phyloP scores from a whole-genome alignment of 1,284 basidiomycete genomes.

The Cerioporus squamosus region DNA sequence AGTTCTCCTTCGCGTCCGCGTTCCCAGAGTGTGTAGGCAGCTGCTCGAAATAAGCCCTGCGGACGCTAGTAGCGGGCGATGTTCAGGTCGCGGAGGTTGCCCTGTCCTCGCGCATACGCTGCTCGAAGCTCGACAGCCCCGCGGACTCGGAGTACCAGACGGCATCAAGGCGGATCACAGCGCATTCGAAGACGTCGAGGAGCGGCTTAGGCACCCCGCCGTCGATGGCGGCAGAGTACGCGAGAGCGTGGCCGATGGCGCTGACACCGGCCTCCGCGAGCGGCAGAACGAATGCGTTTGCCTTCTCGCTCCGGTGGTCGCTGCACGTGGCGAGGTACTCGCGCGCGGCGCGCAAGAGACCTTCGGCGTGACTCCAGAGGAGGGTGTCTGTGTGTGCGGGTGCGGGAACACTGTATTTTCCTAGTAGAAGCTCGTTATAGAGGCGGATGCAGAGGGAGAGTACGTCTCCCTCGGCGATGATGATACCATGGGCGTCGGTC shows the following conservation, averaged over 20 bases:
- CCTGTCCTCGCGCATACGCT: slow-evolving; percentile 45
- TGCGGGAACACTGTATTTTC: slow-evolving; percentile 46
- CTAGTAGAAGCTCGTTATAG: slow-evolving; percentile 53
- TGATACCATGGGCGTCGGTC: background rate
- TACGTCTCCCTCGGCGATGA: slow-evolving; percentile 58
- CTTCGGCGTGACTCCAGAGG: slow-evolving; percentile 48
- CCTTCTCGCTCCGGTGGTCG: slow-evolving; percentile 48
- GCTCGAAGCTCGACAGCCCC: slow-evolving; percentile 38
- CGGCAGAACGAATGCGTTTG: slow-evolving; percentile 40
- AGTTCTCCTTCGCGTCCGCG: background rate
- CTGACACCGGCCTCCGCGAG: background rate
- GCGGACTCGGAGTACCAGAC: slow-evolving; percentile 57
- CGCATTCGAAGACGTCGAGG: slow-evolving; percentile 55
- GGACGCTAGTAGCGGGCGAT: slow-evolving; percentile 22
- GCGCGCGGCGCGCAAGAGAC: slow-evolving; percentile 25
- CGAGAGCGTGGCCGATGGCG: slow-evolving; percentile 39
- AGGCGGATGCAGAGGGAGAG: slow-evolving; percentile 55
- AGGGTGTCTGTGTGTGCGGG: slow-evolving; percentile 46
- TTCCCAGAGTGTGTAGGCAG: background rate
- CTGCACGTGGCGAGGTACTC: slow-evolving; percentile 16
- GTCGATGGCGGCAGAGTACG: slow-evolving; percentile 36
- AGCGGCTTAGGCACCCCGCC: slow-evolving; percentile 48
- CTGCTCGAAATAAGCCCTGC: slow-evolving; percentile 31
- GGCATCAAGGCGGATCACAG: slow-evolving; percentile 50
- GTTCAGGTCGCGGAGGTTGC: slow-evolving; percentile 47